Conservation (phyloP, 257 asterid genomes). For the Lavandula angustifolia region DNA sequence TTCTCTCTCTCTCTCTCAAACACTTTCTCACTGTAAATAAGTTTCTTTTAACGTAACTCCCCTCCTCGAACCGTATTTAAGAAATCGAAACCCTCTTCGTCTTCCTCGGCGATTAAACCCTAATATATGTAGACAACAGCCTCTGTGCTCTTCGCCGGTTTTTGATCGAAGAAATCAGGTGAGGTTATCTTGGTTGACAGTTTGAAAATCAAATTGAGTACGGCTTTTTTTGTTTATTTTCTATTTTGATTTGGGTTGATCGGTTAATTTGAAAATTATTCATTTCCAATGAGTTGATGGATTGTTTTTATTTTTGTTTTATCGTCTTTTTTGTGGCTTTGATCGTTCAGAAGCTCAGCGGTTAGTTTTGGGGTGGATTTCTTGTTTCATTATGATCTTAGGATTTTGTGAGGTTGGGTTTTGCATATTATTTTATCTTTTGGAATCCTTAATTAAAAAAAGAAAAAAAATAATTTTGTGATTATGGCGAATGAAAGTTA, state of each 20-base stretch:
- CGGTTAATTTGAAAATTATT: too few species aligned
- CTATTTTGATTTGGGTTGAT: not conserved
- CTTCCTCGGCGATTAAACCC: not conserved
- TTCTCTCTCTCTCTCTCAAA: too few species aligned
- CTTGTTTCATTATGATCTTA: constrained; percentile 7
- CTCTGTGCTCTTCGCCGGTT: not conserved
- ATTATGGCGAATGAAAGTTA: too few species aligned
- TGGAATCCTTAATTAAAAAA: too few species aligned
- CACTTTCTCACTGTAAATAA: not conserved
- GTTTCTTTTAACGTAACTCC: constrained; percentile 1
- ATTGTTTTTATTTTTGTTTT: not conserved
- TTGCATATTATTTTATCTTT: not conserved
- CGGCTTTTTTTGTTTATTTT: too few species aligned
- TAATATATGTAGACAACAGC: not conserved
- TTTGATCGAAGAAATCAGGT: constrained; percentile 30
- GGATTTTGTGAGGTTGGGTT: constrained; percentile 27
- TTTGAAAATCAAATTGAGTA: too few species aligned
- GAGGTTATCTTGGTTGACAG: not conserved
- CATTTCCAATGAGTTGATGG: constrained; percentile 15
- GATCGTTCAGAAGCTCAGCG: not conserved
- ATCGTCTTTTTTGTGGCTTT: not conserved
- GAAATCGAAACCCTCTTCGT: constrained; percentile 6
- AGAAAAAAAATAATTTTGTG: too few species aligned
- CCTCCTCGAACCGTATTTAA: not conserved
- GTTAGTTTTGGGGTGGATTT: constrained; percentile 2